These are phyloP conservation scores for Aeschynomene evenia DNA, from an alignment of 306 rosid genomes.

Conservation along the genomic window DNA sequence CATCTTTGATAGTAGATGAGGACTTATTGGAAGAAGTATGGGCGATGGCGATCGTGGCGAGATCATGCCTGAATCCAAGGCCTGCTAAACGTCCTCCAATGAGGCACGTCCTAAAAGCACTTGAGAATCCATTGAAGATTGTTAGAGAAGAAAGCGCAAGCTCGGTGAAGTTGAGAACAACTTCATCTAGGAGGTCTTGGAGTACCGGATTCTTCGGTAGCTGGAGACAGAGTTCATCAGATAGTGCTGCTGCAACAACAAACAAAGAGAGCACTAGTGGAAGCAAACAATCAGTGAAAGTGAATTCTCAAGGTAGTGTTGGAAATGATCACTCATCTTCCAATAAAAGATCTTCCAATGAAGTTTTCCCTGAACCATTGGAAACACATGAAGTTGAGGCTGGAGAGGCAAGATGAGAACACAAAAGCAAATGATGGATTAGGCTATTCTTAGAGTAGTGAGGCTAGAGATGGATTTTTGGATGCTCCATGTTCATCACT, in stretches of 20 bases:
- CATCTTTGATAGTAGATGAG: slow-evolving; percentile 77
- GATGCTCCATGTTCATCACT: too few species aligned
- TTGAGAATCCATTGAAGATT: slow-evolving; percentile 92
- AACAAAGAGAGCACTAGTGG: slow-evolving; percentile 49
- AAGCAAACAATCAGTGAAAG: slow-evolving; percentile 60
- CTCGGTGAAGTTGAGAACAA: slow-evolving; percentile 72
- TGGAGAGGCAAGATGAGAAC: slow-evolving; percentile 48
- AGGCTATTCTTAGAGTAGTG: slow-evolving; percentile 26
- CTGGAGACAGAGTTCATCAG: slow-evolving; percentile 91
- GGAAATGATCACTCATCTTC: slow-evolving; percentile 78
- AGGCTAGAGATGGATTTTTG: background rate
- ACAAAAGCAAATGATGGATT: slow-evolving; percentile 25
- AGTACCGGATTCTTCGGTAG: slow-evolving; percentile 77
- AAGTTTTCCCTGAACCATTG: slow-evolving; percentile 87
- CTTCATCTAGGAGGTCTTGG: slow-evolving; percentile 90
- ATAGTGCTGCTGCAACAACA: slow-evolving; percentile 40
- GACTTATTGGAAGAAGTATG: slow-evolving; percentile 92
- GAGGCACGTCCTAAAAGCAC: slow-evolving; percentile 78
- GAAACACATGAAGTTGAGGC: slow-evolving; percentile 57
- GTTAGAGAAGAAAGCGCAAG: slow-evolving; percentile 79
- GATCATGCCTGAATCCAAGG: slow-evolving; percentile 85
- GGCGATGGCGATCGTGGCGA: slow-evolving; percentile 93
- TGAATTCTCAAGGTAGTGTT: slow-evolving; percentile 71
- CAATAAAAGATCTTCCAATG: slow-evolving; percentile 72
- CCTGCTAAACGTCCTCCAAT: slow-evolving; percentile 87